Evolutionary conservation across 73 alveolate species (phyloP).

Genomic region (Loxodes magnus): DNA sequence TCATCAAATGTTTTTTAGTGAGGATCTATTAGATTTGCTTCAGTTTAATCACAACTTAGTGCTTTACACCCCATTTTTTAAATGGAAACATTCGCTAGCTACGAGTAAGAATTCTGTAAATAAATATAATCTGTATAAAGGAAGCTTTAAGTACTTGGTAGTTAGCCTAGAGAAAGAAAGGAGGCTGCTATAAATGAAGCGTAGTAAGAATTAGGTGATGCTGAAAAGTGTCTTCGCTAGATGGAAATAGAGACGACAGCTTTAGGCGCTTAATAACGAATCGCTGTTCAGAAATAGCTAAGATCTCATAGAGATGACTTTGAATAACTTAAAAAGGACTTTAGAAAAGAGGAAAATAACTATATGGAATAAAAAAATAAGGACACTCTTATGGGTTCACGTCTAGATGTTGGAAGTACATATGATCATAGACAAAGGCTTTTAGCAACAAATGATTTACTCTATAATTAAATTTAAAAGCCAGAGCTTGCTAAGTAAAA

Average conservation of each 20-base stretch:
- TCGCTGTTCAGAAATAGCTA: neutral
- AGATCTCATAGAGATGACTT: constrained; percentile 1
- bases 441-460: neutral
- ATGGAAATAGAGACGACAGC: constrained; percentile 10
- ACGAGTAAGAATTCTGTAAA: constrained; percentile 1
- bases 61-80: no score
- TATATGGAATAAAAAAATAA: neutral
- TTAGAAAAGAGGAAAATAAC: neutral
- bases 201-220: constrained; percentile 2
- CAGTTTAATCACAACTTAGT: no score
- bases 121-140: neutral
- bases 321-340: neutral
- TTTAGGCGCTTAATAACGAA: neutral
- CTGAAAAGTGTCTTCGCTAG: constrained; percentile 15
- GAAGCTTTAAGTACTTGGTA: neutral
- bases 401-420: constrained; percentile 4
- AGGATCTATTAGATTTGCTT: no score
- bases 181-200: constrained; percentile 10
- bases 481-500: constrained; percentile 2
- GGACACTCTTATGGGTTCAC: constrained; percentile 15
- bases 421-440: constrained; percentile 8
- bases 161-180: neutral
- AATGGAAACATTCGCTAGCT: constrained; percentile 6
- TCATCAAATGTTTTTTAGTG: no score
- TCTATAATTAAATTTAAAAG: neutral